Base-by-base conservation (phyloP, 1,139 yeast species). In the Sugiyamaella japonica region DNA sequence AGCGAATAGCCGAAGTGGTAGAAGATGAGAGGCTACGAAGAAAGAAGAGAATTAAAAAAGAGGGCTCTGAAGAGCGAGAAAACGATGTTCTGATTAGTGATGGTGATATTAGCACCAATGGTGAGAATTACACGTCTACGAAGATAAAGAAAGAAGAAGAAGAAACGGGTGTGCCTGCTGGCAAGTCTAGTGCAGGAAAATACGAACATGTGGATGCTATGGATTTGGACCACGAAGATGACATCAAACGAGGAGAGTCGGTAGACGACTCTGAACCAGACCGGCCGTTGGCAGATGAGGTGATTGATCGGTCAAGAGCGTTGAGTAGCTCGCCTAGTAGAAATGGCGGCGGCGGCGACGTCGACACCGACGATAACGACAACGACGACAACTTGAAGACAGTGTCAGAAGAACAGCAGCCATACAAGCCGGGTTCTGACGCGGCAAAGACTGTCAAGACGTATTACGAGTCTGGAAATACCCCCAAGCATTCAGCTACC, bases 401-500 rank as follows among this genome's bases (percentile, higher is more conserved):
- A 15, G 43, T 34, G 23, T 12, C 38, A 2, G 23, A 16, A 12
- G 29, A 13, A n/a, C n/a, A n/a, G n/a, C n/a, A n/a, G 7, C 41
- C 49, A 16, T 29, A 2, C 3, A 9, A 29, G 34, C 12, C 23
- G 12, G 25, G 23, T 36, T 25, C 15, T 7, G 42, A 37, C 13
- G 23, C 46, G 16, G 4, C 16, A 7, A n/a, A n/a, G 8, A 34
- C 34, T 8, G 16, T 34, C 7, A 34, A n/a, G 16, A n/a, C 16
- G 3, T 34, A 34, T 13, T 34, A 34, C 38, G 38, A 34, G 38
- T 45, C 49, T 16, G 29, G 41, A 16, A 9, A 36, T 29, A 12
- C 49, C 34, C 16, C 41, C 6, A 23, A 16, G 20, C 49, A 34
- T 23, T 45, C 49, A 20, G 49, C 49, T 8, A 17, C 89, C 0